Evolutionary conservation across 2,329 filamentous ascomycete genomes (phyloP).

Genomic region (Dactylonectria estremocensis): DNA sequence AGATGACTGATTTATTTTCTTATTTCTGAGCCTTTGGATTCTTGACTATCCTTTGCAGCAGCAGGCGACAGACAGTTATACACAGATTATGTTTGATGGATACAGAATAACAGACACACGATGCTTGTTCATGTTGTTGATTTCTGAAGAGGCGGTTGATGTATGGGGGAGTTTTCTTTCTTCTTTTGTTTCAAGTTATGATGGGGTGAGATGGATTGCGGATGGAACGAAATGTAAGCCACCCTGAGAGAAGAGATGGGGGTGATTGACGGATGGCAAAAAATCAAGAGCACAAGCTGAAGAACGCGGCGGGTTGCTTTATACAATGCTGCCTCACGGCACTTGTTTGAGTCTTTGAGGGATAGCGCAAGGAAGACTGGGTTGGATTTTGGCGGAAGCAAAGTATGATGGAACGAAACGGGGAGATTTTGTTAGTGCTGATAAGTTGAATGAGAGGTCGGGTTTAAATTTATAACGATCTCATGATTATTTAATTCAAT

Average conservation of each 20-base stretch:
- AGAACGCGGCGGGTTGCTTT: slow-evolving; percentile 45
- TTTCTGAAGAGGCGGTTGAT: slow-evolving; percentile 17
- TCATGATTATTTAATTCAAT: slow-evolving; percentile 17
- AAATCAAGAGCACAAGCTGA: slow-evolving; percentile 34
- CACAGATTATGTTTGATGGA: slow-evolving; percentile 45
- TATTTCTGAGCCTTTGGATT: slow-evolving; percentile 31
- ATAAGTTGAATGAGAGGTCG: slow-evolving; percentile 41
- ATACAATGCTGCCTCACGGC: slow-evolving; percentile 66
- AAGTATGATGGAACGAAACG: slow-evolving; percentile 27
- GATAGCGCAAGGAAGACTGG: slow-evolving; percentile 4
- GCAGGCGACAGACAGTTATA: slow-evolving; percentile 22
- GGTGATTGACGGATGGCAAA: slow-evolving; percentile 38
- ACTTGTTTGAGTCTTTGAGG: slow-evolving; percentile 53
- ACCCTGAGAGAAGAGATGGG: slow-evolving; percentile 23
- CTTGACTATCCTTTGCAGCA: slow-evolving; percentile 30
- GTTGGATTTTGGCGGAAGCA: slow-evolving; percentile 7
- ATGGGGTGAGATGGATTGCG: slow-evolving; percentile 20
- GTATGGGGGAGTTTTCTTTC: slow-evolving; percentile 9
- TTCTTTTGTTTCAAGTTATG: slow-evolving; percentile 24
- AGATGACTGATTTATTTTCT: slow-evolving; percentile 33
- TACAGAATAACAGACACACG: slow-evolving; percentile 30
- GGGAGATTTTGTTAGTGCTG: slow-evolving; percentile 29
- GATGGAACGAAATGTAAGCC: slow-evolving; percentile 19
- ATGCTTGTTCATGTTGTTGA: slow-evolving; percentile 27
- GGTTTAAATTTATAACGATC: slow-evolving; percentile 18